Conservation (phyloP, 2,329 filamentous ascomycete genomes). For the Corynespora cassiicola region DNA sequence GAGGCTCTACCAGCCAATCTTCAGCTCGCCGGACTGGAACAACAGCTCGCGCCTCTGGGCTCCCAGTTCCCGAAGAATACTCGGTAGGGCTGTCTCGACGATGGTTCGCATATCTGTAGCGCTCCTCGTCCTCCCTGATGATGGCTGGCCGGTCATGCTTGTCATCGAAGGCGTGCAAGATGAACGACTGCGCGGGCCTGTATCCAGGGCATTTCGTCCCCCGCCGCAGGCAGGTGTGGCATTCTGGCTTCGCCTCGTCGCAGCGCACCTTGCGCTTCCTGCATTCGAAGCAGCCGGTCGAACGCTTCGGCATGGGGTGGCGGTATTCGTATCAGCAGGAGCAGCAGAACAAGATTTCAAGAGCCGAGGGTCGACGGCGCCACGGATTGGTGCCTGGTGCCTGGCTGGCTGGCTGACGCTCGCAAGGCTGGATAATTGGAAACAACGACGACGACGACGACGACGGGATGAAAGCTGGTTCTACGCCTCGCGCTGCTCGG, state of each 20-base stretch:
- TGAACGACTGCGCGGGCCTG: constrained; percentile 41
- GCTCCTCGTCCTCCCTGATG: constrained; percentile 42
- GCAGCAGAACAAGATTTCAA: no score
- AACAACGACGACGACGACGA: no score
- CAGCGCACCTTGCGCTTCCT: constrained; percentile 46
- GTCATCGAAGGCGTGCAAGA: constrained; percentile 41
- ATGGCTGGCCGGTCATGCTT: constrained; percentile 33
- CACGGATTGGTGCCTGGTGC: no score
- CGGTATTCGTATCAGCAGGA: no score
- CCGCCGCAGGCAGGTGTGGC: constrained; percentile 39
- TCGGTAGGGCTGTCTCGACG: constrained; percentile 4
- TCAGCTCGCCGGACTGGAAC: constrained; percentile 17
- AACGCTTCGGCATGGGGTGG: constrained; percentile 48
- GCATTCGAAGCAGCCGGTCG: constrained; percentile 44
- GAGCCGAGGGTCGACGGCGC: no score
- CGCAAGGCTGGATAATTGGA: no score
- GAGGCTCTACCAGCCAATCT: constrained; percentile 19
- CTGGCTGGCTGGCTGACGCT: no score
- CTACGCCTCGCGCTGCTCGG: no score
- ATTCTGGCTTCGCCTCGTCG: constrained; percentile 44
- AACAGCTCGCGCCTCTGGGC: constrained; percentile 9
- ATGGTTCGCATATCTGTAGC: constrained; percentile 40
- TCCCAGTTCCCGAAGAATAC: constrained; percentile 2
- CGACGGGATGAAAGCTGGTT: no score
- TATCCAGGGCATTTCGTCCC: constrained; percentile 46